Percentiles rank a stretch among this genome's conserved stretches.
phyloP scores from a whole-genome alignment of 805 yeast genomes.

The Wickerhamiella kazuoi region DNA sequence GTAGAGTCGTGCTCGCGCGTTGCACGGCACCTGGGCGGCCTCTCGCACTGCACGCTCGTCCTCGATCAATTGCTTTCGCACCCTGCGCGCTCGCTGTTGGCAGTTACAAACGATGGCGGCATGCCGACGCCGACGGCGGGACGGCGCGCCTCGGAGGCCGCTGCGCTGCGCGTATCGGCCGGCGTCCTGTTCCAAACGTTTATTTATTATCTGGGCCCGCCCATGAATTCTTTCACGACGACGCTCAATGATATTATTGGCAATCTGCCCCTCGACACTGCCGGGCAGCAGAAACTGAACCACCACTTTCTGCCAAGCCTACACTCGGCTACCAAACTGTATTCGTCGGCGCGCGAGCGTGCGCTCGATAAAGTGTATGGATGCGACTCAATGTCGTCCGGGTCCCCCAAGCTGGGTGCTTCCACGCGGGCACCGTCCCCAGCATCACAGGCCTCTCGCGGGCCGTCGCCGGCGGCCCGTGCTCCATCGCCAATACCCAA shows the following conservation, averaged over 20 bases:
- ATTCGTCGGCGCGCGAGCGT: slow-evolving; percentile 35
- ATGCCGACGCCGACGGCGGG: not conserved
- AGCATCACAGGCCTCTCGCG: no score
- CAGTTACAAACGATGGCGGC: not conserved
- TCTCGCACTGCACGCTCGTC: slow-evolving; percentile 50
- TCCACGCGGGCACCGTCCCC: no score
- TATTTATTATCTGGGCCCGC: slow-evolving; percentile 52
- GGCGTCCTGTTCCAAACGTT: slow-evolving; percentile 45
- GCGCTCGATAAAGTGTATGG: slow-evolving; percentile 43
- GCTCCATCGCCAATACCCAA: no score
- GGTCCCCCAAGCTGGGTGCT: not conserved
- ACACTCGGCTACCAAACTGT: slow-evolving; percentile 34
- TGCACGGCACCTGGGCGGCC: slow-evolving; percentile 44
- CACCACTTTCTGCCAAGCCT: slow-evolving; percentile 27
- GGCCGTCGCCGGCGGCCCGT: no score
- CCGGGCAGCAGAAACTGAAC: slow-evolving; percentile 23
- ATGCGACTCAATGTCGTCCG: not conserved
- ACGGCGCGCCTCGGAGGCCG: not conserved
- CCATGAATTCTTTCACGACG: slow-evolving; percentile 45
- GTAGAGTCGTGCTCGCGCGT: slow-evolving; percentile 31
- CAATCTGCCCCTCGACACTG: slow-evolving; percentile 36
- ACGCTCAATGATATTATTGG: slow-evolving; percentile 40
- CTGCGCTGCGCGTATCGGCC: slow-evolving; percentile 1
- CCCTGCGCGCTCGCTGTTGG: not conserved
- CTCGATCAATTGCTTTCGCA: slow-evolving; percentile 35